These are phyloP conservation scores for Backusella luteola DNA, from an alignment of 192 early-diverging fungal species.

Conservation along the genomic window DNA sequence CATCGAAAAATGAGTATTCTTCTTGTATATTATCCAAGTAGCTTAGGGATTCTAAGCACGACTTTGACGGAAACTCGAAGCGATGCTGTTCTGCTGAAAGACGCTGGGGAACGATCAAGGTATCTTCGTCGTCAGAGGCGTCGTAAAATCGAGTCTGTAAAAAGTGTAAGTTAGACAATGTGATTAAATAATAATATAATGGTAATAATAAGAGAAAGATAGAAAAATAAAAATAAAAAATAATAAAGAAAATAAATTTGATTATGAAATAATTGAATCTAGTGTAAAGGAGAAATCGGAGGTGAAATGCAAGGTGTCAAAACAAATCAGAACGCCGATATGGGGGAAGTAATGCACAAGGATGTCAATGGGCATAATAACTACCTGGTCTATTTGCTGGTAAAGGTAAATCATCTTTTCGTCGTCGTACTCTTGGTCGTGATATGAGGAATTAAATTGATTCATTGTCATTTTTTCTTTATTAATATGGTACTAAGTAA, in stretches of 20 bases:
- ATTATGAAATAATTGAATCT: conserved; percentile 4
- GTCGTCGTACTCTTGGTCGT: background rate
- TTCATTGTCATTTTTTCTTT: background rate
- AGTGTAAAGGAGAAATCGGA: background rate
- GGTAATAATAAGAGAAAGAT: conserved; percentile 2
- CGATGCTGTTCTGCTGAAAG: conserved; percentile 5
- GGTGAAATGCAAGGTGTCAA: background rate
- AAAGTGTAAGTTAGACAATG: background rate
- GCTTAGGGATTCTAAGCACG: conserved; percentile 3
- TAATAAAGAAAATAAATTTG: background rate
- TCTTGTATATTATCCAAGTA: conserved; percentile 15
- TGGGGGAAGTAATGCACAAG: conserved; percentile 2
- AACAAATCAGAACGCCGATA: conserved; percentile 6
- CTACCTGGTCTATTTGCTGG: conserved; percentile 3
- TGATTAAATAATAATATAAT: background rate
- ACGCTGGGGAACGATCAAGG: background rate
- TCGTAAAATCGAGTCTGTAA: conserved; percentile 16
- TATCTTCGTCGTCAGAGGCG: background rate
- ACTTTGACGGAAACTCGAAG: conserved; percentile 16
- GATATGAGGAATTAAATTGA: background rate
- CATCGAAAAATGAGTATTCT: conserved; percentile 18
- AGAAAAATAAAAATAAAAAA: background rate
- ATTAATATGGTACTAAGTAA: background rate
- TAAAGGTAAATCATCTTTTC: conserved; percentile 3
- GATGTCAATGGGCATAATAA: conserved; percentile 7